Conservation (phyloP, 768 basidiomycete species). For the Rhodotorula taiwanensis region DNA sequence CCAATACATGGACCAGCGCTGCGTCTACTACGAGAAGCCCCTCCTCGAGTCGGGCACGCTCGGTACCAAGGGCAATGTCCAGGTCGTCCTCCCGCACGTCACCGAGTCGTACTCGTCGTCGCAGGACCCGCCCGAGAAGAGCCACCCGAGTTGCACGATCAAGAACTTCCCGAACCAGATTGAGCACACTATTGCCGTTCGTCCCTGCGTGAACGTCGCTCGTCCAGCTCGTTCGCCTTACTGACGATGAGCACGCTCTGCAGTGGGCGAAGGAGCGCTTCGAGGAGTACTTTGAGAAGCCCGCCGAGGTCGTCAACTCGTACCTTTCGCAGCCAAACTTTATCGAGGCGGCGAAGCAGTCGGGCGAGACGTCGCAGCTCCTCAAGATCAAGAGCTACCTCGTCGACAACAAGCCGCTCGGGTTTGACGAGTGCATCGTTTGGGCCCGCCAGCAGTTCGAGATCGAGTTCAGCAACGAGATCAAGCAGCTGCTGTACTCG, state of each 20-base stretch:
- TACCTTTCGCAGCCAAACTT: slow-evolving; percentile 97
- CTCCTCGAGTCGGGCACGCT: slow-evolving; percentile 94
- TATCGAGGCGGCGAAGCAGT: slow-evolving; percentile 58
- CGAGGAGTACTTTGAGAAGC: slow-evolving; percentile 86
- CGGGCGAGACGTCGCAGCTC: slow-evolving; percentile 74
- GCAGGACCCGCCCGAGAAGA: slow-evolving; percentile 97
- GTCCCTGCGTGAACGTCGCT: too few species aligned
- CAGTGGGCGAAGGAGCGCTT: slow-evolving; percentile 93
- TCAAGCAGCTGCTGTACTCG: slow-evolving; percentile 85
- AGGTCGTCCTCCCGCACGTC: slow-evolving; percentile 85
- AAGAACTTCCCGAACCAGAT: slow-evolving; percentile 99
- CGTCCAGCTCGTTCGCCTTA: not conserved
- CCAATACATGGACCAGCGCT: slow-evolving; percentile 96
- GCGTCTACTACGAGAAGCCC: slow-evolving; percentile 92
- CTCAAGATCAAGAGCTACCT: slow-evolving; percentile 82
- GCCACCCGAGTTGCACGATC: slow-evolving; percentile 91
- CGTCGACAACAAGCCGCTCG: slow-evolving; percentile 84
- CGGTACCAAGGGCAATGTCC: slow-evolving; percentile 95
- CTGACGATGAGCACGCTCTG: not conserved
- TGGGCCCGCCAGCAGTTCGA: slow-evolving; percentile 97
- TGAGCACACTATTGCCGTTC: slow-evolving; percentile 90
- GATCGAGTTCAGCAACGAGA: slow-evolving; percentile 83
- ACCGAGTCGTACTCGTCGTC: slow-evolving; percentile 97
- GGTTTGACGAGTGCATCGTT: slow-evolving; percentile 92
- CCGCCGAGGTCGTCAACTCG: slow-evolving; percentile 84